Evolutionary conservation across 179 eudicot genomes (phyloP).

Genomic region (Silene coronaria): DNA sequence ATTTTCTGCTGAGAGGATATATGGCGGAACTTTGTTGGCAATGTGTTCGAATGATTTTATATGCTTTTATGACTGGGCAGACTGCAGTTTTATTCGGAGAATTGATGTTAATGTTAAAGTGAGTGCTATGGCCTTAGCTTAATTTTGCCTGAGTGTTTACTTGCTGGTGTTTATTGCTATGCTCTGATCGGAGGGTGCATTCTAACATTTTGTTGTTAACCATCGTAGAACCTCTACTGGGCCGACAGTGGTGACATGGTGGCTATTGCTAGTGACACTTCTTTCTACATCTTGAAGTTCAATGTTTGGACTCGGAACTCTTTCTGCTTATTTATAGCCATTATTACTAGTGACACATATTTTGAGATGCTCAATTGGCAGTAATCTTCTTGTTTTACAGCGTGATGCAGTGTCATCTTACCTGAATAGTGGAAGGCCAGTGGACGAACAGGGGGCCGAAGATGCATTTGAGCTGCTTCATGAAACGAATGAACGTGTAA

Average conservation of each 20-base stretch:
- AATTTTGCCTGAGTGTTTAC: neutral
- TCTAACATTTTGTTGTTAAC: conserved; percentile 13
- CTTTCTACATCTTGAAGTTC: conserved; percentile 86
- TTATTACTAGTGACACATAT: neutral
- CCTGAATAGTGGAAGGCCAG: conserved; percentile 77
- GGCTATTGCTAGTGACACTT: conserved; percentile 90
- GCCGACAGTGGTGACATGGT: conserved; percentile 96
- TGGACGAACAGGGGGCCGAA: conserved; percentile 82
- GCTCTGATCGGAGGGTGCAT: neutral
- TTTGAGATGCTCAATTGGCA: neutral
- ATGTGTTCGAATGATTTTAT: conserved; percentile 95
- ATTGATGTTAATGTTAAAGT: conserved; percentile 93
- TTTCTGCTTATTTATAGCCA: neutral
- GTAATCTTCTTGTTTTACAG: conserved; percentile 43
- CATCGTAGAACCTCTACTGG: conserved; percentile 80
- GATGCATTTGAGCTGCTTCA: conserved; percentile 92
- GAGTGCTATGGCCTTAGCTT: conserved; percentile 19
- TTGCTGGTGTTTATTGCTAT: neutral
- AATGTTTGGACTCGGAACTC: conserved; percentile 44
- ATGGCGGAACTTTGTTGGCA: conserved; percentile 77
- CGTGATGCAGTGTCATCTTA: conserved; percentile 74
- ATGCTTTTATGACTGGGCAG: conserved; percentile 96
- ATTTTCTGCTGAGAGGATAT: conserved; percentile 82
- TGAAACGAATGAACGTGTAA: conserved; percentile 89
- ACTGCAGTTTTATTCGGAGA: conserved; percentile 77